Conservation (phyloP, 1,139 yeast species). For the Saccharomycopsis hybrid region DNA sequence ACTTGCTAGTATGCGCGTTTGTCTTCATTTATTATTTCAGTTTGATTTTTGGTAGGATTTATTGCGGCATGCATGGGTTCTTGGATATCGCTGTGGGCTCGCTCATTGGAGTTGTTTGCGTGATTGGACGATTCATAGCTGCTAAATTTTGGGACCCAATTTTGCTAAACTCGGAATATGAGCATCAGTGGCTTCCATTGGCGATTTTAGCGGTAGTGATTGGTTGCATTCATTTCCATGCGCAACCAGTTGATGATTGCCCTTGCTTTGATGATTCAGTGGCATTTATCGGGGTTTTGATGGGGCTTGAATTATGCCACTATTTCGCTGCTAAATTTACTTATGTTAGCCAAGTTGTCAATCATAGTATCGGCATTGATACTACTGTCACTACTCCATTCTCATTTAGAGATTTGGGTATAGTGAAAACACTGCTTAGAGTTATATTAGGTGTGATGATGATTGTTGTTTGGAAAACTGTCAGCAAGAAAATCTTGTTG, state of each 20-base stretch:
- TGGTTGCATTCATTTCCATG: slow-evolving; percentile 58
- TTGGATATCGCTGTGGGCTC: slow-evolving; percentile 68
- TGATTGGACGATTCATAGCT: slow-evolving; percentile 35
- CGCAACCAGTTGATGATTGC: slow-evolving; percentile 86
- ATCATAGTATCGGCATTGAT: slow-evolving; percentile 1
- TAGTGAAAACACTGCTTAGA: slow-evolving; percentile 37
- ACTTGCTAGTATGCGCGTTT: slow-evolving; percentile 22
- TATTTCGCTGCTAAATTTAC: slow-evolving; percentile 35
- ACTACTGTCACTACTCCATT: slow-evolving; percentile 34
- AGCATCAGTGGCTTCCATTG: slow-evolving; percentile 31
- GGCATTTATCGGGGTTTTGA: slow-evolving; percentile 84
- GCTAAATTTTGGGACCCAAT: slow-evolving; percentile 37
- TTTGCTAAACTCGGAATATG: slow-evolving; percentile 20
- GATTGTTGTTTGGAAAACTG: slow-evolving; percentile 64
- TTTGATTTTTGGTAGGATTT: slow-evolving; percentile 72
- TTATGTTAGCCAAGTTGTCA: not conserved
- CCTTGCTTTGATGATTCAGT: slow-evolving; percentile 97
- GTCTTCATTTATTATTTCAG: slow-evolving; percentile 51
- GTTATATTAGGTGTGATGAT: slow-evolving; percentile 49
- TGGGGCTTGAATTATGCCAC: slow-evolving; percentile 62
- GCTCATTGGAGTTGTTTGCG: slow-evolving; percentile 49
- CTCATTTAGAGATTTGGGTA: slow-evolving; percentile 37
- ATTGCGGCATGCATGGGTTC: slow-evolving; percentile 98
- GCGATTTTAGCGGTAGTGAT: slow-evolving; percentile 38
- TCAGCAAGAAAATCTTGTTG: slow-evolving; percentile 57